Conservation (phyloP, 2,329 filamentous ascomycete species). For the Diaporthe citrichinensis region DNA sequence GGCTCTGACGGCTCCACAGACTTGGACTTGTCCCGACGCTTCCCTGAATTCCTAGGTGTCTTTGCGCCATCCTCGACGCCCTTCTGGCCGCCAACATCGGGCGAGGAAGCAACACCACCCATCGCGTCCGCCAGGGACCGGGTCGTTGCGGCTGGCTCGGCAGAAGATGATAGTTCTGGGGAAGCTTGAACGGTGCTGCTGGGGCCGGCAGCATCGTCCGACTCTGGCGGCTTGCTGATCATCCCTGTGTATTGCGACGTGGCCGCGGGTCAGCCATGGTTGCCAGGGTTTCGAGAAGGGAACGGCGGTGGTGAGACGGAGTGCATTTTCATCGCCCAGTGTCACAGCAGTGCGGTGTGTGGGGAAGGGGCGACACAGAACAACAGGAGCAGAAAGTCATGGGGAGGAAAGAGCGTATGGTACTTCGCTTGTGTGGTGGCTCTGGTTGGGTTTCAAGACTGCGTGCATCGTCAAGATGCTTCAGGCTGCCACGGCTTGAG, state of each 20-base stretch:
- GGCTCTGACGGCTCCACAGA: constrained; percentile 11
- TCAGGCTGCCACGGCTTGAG: not conserved
- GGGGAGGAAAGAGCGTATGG: constrained; percentile 1
- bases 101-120: constrained; percentile 7
- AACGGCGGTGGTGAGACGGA: not conserved
- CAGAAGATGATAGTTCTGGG: constrained; percentile 1
- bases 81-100: not conserved
- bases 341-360: not conserved
- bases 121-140: constrained; percentile 12
- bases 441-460: not conserved
- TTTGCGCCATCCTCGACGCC: constrained; percentile 2
- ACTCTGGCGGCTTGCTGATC: constrained; percentile 7
- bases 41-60: not conserved
- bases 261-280: constrained; percentile 14
- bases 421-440: constrained; percentile 34
- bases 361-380: constrained; percentile 11
- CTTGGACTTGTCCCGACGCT: constrained; percentile 4
- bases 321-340: not conserved
- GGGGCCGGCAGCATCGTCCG: constrained; percentile 9
- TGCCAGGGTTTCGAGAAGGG: not conserved
- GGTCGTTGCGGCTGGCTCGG: constrained; percentile 4
- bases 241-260: constrained; percentile 6
- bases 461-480: not conserved
- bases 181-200: not conserved
- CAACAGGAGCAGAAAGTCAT: not conserved